Base-by-base conservation (phyloP, 1,139 yeast genomes). In the Magnusiomyces tetraspermus region DNA sequence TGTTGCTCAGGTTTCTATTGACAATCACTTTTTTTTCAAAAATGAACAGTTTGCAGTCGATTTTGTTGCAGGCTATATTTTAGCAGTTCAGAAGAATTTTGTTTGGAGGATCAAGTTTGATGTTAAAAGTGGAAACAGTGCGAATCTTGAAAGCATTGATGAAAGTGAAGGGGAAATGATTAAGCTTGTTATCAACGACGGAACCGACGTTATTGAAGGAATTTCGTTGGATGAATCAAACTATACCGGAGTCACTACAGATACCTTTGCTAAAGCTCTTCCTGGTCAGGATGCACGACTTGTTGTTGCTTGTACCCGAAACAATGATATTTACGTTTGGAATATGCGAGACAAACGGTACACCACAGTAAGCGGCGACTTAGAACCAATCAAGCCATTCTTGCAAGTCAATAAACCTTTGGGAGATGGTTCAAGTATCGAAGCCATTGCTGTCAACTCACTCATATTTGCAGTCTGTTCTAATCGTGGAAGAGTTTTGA, bases 381-480 rank as follows among this genome's bases (percentile, higher is more conserved):
- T 30, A 30, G 46, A 56, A n/a, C n/a, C n/a, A 50, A 51, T 70
- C 59, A 56, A 59, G 57, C 61, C 72, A 46, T 53, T 60, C 15
- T 57, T 60, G 51, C 58, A 50, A 48, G 65, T 60, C 51, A 56
- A 46, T 50, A 72, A 72, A 0, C 61, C 62, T 1, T 62, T 59
- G 59, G 57, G 58, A 0, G 15, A 22, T 52, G 64, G 49, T 58
- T 74, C 54, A 57, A 72, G 56, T 54, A 74, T 63, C 67, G 73
- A 54, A 50, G 76, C 63, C 60, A 72, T 69, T 60, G 78, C 66
- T 50, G 70, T 57, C 37, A 73, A 71, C 53, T 63, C 75, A 0
- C 58, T 65, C 22, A 75, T 83, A 2, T 68, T 83, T 5, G 72
- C 81, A 0, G 71, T 82, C 1, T 85, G 85, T 0, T 85, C 86